Base-by-base conservation (phyloP, 2,329 filamentous ascomycete species). In the Penicillium sp. region DNA sequence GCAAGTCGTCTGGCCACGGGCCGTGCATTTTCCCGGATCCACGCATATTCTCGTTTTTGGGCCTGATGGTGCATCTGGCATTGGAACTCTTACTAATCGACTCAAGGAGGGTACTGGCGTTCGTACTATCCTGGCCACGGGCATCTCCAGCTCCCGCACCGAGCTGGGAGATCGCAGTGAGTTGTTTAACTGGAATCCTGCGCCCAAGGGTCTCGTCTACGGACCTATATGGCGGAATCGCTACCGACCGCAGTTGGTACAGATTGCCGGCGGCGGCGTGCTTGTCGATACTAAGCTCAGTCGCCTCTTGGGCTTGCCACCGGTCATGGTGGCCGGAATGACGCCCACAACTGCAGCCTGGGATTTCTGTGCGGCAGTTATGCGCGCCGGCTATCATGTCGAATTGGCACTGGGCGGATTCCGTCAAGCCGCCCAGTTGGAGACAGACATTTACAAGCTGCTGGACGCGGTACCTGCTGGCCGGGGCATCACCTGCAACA, bases 221-320 rank as follows among this genome's bases (percentile, higher is more conserved):
- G 34, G 34, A 37, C 34, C 34, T 37, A 37, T 37, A 37, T 37
- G 34, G 34, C 34, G 34, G 16, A 37, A 37, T 37, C 34, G 34
- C 34, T 37, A 37, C 16, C 34, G 34, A 37, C 34, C 34, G 34
- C 34, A 37, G 34, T 37, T 37, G 16, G 34, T 37, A n/a, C 34
- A 37, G 34, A 37, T 37, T 37, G 34, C 34, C 16, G 34, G 34
- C 34, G 34, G 34, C 34, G 34, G 34, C 34, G 34, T 37, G 34
- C 38, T 90, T 65, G 91, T 97, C 49, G 93, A 97, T 72, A 97
- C 93, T 59, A 97, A 96, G 80, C 95, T 96, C 89, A 94, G 89
- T 74, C 83, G 90, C 64, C 79, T 95, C 18, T 80, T 96, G 16
- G 91, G 91, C 63, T 79, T 94, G 9, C 90, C 91, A 8, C 91